Evolutionary conservation across 768 basidiomycete genomes (phyloP), one percentile per base, ranked within the genome.

Genomic region (Leucocoprinus leucothites): DNA sequence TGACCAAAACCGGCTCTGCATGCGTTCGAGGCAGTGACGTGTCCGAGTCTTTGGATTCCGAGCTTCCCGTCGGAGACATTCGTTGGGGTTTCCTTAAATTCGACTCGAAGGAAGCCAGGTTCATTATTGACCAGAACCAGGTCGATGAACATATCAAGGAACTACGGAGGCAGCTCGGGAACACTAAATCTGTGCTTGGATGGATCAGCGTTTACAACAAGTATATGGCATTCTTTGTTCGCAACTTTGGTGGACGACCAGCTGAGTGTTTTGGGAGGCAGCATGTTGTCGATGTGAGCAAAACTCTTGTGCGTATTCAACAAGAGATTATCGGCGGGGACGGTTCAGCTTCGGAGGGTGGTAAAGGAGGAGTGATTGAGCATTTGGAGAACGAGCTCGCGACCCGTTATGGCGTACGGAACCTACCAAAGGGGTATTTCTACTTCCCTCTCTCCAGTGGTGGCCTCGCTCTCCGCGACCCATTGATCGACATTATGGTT

Each of bases 21-120:
- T 69, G 66, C 54, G 65, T 77, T 9, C 72, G 73, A 2, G 40
- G 45, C 1, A 51, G 18, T 21, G 24, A 5, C 4, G 50, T 58
- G 1, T 11, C 31, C 31, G 11, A 5, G 31, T 5, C 31, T 31
- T 31, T 31, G 31, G 50, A 53, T 2, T 22, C 41, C 24, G 58
- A 53, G 9, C 62, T 74, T 3, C 75, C 75, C 0, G 31, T 43
- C 1, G 75, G 74, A 14, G 68, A 68, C 21, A 70, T 75, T 26
- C 66, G 65, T 9, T 75, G 74, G 75, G 73, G 74, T 1, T 73
- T 75, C 63, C 63, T 77, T 42, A 65, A 67, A 41, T 72, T 77
- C 58, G 70, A 73, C 46, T n/a, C 61, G 1, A 47, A 16, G 2
- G 47, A 63, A 38, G 62, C 62, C 0, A 59, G 70, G 9, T 76